phyloP scores from a whole-genome alignment of 441 rosid genomes.

The Erysimum pusillum region DNA sequence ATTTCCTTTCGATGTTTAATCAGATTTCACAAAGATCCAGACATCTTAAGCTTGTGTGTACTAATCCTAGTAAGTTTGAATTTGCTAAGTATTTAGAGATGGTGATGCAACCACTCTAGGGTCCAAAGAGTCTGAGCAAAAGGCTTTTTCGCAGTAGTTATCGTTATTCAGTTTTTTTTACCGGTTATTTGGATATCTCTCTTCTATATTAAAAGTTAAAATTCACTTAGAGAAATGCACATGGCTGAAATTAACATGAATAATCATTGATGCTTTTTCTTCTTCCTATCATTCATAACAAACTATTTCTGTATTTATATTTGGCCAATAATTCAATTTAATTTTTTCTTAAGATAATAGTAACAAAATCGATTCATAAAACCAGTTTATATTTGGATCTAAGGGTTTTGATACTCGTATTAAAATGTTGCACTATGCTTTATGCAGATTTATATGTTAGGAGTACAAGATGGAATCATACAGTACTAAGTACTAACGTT shows the following conservation, averaged over 20 bases:
- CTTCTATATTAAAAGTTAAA: conserved; percentile 7
- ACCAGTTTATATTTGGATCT: background rate
- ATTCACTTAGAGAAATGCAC: background rate
- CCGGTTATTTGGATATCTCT: background rate
- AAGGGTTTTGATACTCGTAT: background rate
- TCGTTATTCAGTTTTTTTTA: background rate
- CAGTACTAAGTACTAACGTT: conserved; percentile 2
- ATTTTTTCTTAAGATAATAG: too few species aligned
- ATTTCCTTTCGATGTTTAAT: background rate
- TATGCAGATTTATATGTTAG: conserved; percentile 9
- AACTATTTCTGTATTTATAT: background rate
- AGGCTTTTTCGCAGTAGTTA: background rate
- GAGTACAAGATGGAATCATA: conserved; percentile 21
- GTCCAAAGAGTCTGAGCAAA: background rate
- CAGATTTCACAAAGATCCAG: background rate
- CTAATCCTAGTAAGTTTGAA: background rate
- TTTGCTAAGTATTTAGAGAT: background rate
- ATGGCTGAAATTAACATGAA: conserved; percentile 13
- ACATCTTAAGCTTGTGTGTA: background rate
- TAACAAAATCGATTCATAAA: too few species aligned
- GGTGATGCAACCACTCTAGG: background rate
- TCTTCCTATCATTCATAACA: background rate
- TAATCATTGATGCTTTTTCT: background rate
- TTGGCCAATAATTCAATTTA: background rate
- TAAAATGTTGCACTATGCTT: background rate